Evolutionary conservation across 192 early-diverging fungal genomes (phyloP), one percentile per base, ranked within the genome.

Genomic region (Backusella luteola): DNA sequence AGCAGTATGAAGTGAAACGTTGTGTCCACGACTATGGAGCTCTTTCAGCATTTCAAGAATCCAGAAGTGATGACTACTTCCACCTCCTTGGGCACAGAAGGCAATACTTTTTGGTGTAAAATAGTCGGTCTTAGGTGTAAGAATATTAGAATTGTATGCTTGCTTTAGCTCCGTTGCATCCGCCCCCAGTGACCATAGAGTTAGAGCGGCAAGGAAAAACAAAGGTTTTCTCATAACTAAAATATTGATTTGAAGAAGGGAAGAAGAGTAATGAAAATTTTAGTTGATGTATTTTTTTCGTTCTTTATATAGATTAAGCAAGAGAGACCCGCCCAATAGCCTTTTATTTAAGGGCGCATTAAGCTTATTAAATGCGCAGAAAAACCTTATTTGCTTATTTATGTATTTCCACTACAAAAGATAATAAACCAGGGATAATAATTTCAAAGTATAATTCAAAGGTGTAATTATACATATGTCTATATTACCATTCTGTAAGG

Each of bases 21-120:
- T 75, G 71, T 80, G 79, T 15, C 79, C 79, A 29, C 71, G 35
- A 17, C 29, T 21, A 5, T 49, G 68, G 4, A 80, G 63, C 5
- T 74, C 66, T 46, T 80, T 66, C 14, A 73, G 23, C 41, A 80
- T 80, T 26, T 67, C 66, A n/a, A 80, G 66, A 1, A 80, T 75
- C 79, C 79, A 80, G 23, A 70, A 73, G 7, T 34, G 59, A 49
- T 80, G 79, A 29, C 75, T 72, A 34, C 75, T 72, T 21, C 79
- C 79, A 35, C 75, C 75, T 6, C 68, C 68, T 21, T 39, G 29
- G 6, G 12, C 36, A 36, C 15, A 35, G 26, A 69, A 69, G 6
- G 35, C 68, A 41, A 69, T 69, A 21, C 5, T 69, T 36, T 69
- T 69, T 69, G 34, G 68, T 15, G 21, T 8, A 15, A 21, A 39